These are phyloP conservation scores for Scalesia atractyloides DNA, from an alignment of 129 eudicot species.

Conservation along the genomic window DNA sequence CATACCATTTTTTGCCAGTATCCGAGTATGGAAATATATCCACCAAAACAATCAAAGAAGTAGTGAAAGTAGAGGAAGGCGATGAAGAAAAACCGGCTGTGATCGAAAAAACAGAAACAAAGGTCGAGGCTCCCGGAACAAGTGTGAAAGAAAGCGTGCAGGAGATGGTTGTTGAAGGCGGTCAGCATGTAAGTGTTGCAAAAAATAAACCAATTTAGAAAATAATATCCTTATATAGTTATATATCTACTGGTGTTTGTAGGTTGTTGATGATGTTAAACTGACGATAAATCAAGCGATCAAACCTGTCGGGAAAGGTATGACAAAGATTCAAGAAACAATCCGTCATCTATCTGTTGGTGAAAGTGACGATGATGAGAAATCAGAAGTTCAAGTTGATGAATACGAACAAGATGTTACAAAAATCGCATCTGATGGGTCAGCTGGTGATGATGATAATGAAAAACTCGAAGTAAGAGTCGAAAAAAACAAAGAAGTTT, in stretches of 20 bases:
- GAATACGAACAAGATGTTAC: conserved; percentile 51
- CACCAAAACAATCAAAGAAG: conserved; percentile 45
- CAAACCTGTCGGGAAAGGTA: conserved; percentile 87
- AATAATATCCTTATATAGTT: background rate
- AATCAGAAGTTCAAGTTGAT: conserved; percentile 59
- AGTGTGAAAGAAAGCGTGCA: conserved; percentile 92
- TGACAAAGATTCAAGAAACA: conserved; percentile 89
- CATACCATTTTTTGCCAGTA: conserved; percentile 57
- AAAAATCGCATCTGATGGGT: conserved; percentile 16
- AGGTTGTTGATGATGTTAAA: conserved; percentile 92
- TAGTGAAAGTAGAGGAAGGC: conserved; percentile 46
- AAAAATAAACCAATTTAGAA: background rate
- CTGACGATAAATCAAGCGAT: conserved; percentile 89
- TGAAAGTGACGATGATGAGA: conserved; percentile 43
- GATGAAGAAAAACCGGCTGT: conserved; percentile 49
- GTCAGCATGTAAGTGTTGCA: conserved; percentile 67
- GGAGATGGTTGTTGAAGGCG: conserved; percentile 93
- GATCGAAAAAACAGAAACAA: conserved; percentile 61
- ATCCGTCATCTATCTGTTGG: conserved; percentile 65
- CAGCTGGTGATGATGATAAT: conserved; percentile 29
- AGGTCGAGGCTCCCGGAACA: conserved; percentile 79
- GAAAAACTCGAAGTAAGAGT: conserved; percentile 52
- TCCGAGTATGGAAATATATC: conserved; percentile 47
- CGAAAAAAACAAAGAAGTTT: conserved; percentile 48
- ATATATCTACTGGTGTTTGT: conserved; percentile 4